Conservation (phyloP, 1,139 yeast genomes). For the Diutina scorzettiae region DNA sequence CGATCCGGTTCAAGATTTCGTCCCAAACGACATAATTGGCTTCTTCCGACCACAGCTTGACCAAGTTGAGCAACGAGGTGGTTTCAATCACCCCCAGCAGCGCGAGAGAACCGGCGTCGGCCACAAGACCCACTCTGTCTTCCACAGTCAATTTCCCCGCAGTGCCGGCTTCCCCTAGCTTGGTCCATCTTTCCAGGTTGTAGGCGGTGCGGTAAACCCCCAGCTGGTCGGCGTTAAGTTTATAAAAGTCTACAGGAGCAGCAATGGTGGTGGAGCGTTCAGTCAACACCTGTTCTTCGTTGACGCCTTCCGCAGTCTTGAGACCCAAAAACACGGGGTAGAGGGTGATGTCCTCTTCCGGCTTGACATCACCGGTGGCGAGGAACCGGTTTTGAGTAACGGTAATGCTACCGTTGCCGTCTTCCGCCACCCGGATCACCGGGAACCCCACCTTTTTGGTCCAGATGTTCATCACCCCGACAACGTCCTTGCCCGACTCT, state of each 20-base stretch:
- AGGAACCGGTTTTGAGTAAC: slow-evolving; percentile 67
- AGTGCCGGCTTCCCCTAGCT: slow-evolving; percentile 60
- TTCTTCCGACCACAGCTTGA: slow-evolving; percentile 59
- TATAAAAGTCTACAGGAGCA: slow-evolving; percentile 42
- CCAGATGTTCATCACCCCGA: slow-evolving; percentile 69
- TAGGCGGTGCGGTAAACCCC: slow-evolving; percentile 80
- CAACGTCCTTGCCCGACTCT: slow-evolving; percentile 66
- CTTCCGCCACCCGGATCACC: slow-evolving; percentile 45
- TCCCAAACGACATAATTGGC: slow-evolving; percentile 69
- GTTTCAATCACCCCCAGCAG: slow-evolving; percentile 65
- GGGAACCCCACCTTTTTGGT: slow-evolving; percentile 79
- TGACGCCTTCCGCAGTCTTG: slow-evolving; percentile 54
- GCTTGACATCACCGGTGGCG: slow-evolving; percentile 65
- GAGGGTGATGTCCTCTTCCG: slow-evolving; percentile 43
- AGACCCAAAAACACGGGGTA: slow-evolving; percentile 81
- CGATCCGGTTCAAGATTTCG: slow-evolving; percentile 46
- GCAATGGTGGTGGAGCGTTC: slow-evolving; percentile 40
- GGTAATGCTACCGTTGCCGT: slow-evolving; percentile 27
- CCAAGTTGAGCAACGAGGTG: slow-evolving; percentile 49
- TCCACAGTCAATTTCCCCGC: slow-evolving; percentile 60
- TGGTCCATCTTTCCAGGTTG: slow-evolving; percentile 59
- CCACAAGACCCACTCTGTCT: slow-evolving; percentile 78
- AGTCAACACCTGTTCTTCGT: slow-evolving; percentile 47
- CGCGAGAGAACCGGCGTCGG: slow-evolving; percentile 68
- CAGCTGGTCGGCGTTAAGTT: slow-evolving; percentile 71